phyloP scores from a whole-genome alignment of 208 protist genomes.

The Strigomonas culicis region DNA sequence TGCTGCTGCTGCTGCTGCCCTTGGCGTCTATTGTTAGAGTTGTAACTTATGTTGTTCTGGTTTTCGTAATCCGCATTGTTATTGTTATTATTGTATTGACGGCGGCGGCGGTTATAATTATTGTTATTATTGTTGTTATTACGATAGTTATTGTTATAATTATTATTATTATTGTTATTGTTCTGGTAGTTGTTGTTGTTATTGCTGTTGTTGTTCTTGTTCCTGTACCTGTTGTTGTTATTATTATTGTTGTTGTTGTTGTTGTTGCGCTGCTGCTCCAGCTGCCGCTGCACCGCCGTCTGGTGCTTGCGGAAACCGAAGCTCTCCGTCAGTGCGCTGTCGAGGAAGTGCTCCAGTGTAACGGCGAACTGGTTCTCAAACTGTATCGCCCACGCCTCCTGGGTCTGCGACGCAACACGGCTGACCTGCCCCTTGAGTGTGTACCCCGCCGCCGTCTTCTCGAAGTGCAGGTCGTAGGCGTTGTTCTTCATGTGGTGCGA shows the following conservation, averaged over 20 bases:
- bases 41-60: slow-evolving; percentile 1
- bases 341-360: slow-evolving; percentile 79
- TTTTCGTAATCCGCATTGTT: slow-evolving; percentile 2
- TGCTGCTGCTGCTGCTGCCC: background rate
- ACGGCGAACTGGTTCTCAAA: slow-evolving; percentile 85
- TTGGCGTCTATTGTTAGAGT: slow-evolving; percentile 8
- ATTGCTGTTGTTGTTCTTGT: slow-evolving; percentile 21
- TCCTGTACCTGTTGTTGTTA: slow-evolving; percentile 16
- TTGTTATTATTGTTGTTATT: slow-evolving; percentile 12
- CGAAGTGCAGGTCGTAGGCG: slow-evolving; percentile 72
- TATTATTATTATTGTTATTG: slow-evolving; percentile 10
- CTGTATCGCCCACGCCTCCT: slow-evolving; percentile 72
- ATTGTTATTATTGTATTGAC: slow-evolving; percentile 8
- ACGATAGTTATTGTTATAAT: background rate
- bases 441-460: slow-evolving; percentile 56
- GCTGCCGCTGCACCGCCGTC: slow-evolving; percentile 15
- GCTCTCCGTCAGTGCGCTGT: slow-evolving; percentile 76
- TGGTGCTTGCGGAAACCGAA: slow-evolving; percentile 75
- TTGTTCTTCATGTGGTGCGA: slow-evolving; percentile 68
- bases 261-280: slow-evolving; percentile 18
- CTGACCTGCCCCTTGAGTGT: slow-evolving; percentile 61
- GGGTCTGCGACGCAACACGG: slow-evolving; percentile 42
- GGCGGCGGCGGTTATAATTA: background rate
- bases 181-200: slow-evolving; percentile 11
- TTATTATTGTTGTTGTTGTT: slow-evolving; percentile 30